phyloP scores from a whole-genome alignment of 768 basidiomycete genomes.

The Russula lepida region DNA sequence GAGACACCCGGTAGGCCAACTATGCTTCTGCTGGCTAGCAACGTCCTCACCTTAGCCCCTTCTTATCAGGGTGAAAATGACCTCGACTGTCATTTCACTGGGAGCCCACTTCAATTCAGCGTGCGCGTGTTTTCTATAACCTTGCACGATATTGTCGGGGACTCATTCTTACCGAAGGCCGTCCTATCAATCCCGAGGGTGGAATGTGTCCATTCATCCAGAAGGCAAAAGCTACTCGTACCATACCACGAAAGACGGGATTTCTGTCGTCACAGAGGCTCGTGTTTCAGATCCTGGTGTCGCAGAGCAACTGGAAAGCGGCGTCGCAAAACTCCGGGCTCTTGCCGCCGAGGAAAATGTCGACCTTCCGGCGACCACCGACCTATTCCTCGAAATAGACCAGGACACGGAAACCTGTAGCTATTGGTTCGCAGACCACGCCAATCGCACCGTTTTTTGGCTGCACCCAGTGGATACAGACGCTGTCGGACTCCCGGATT shows the following conservation, averaged over 20 bases:
- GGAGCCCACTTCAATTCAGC: neutral
- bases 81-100: neutral
- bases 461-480: neutral
- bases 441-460: slow-evolving; percentile 5
- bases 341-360: neutral
- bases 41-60: neutral
- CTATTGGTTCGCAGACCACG: slow-evolving; percentile 12
- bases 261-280: slow-evolving; percentile 9
- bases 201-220: slow-evolving; percentile 1
- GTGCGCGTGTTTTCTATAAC: neutral
- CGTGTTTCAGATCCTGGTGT: neutral
- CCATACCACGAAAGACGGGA: neutral
- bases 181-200: neutral
- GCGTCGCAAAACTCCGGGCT: neutral
- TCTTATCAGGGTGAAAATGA: neutral
- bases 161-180: neutral
- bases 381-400: slow-evolving; percentile 9
- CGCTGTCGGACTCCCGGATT: neutral
- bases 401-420: neutral
- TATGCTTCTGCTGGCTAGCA: too few species aligned
- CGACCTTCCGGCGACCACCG: neutral
- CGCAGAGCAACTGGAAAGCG: neutral
- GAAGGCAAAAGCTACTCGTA: slow-evolving; percentile 10
- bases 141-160: neutral
- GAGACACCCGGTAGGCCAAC: neutral